Conservation (phyloP, 805 yeast species). For the Starmerella floris region DNA sequence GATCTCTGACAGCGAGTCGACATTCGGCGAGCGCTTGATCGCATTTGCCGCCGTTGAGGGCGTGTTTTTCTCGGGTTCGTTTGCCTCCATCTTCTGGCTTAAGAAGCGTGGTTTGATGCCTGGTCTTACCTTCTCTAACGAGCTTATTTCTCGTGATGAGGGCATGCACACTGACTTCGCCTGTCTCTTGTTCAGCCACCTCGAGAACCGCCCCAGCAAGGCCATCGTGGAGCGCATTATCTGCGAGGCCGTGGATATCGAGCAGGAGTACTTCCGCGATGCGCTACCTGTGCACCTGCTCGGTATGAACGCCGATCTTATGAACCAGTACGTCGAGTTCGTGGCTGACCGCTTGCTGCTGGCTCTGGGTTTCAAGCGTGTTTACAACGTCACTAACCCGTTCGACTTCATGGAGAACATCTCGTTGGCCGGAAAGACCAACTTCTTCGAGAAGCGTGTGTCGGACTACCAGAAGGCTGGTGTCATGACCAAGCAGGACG, state of each 20-base stretch:
- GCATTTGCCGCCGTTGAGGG: constrained; percentile 99
- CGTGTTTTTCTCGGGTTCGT: constrained; percentile 94
- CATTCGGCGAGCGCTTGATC: constrained; percentile 88
- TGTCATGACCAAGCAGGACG: constrained; percentile 72
- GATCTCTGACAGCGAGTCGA: constrained; percentile 78
- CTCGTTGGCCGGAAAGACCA: constrained; percentile 95
- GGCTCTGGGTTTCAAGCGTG: constrained; percentile 81
- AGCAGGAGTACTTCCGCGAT: constrained; percentile 86
- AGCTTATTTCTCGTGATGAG: constrained; percentile 94
- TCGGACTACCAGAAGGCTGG: constrained; percentile 99
- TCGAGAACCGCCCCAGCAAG: constrained; percentile 74
- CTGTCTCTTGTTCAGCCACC: constrained; percentile 83
- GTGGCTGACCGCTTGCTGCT: constrained; percentile 91
- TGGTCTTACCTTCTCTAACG: constrained; percentile 94
- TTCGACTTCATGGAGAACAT: constrained; percentile 98
- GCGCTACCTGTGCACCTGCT: constrained; percentile 85
- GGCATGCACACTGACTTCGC: constrained; percentile 99
- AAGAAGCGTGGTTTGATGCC: constrained; percentile 99
- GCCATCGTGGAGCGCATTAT: constrained; percentile 71
- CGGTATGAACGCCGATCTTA: constrained; percentile 87
- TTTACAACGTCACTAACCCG: constrained; percentile 80
- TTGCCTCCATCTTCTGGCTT: constrained; percentile 97
- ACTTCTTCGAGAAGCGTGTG: constrained; percentile 97
- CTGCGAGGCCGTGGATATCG: constrained; percentile 90
- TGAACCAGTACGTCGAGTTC: constrained; percentile 97